Evolutionary conservation across 2,329 filamentous ascomycete species (phyloP).

Genomic region (Diaporthe amygdali): DNA sequence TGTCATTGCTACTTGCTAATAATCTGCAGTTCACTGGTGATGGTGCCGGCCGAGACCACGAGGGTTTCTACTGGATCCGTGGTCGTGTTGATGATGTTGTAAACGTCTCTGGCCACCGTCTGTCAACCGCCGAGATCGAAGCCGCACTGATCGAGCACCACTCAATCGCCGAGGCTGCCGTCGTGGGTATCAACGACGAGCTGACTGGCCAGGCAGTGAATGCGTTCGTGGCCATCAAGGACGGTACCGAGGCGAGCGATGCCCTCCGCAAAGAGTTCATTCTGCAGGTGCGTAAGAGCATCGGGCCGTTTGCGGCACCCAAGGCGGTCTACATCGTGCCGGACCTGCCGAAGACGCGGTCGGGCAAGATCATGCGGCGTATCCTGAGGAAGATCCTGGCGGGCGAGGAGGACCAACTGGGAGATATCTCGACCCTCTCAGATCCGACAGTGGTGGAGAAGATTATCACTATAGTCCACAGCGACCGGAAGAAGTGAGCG

Average conservation of each 20-base stretch:
- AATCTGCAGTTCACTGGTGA: conserved; percentile 81
- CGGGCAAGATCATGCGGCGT: conserved; percentile 98
- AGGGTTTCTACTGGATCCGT: conserved; percentile 99
- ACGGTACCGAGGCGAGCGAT: conserved; percentile 76
- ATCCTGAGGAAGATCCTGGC: conserved; percentile 97
- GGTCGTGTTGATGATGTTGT: conserved; percentile 98
- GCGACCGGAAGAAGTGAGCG: conserved; percentile 57
- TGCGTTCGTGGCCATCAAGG: conserved; percentile 93
- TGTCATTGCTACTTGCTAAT: background rate
- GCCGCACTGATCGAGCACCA: conserved; percentile 93
- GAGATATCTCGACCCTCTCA: conserved; percentile 91
- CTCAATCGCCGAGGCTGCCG: conserved; percentile 89
- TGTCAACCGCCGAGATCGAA: conserved; percentile 98
- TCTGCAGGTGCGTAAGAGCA: conserved; percentile 94
- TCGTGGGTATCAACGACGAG: conserved; percentile 92
- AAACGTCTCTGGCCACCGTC: conserved; percentile 94
- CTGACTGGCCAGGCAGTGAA: conserved; percentile 97
- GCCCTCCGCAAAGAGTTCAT: conserved; percentile 91
- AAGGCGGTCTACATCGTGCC: conserved; percentile 92
- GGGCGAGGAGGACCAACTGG: conserved; percentile 95
- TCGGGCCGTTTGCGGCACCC: conserved; percentile 95
- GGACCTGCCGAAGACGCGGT: conserved; percentile 95
- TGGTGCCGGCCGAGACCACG: conserved; percentile 93
- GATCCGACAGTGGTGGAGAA: conserved; percentile 88
- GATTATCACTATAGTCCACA: conserved; percentile 84